These are phyloP conservation scores for Acanthamoeba culbertsoni DNA, from an alignment of 208 protist genomes.

Conservation along the genomic window DNA sequence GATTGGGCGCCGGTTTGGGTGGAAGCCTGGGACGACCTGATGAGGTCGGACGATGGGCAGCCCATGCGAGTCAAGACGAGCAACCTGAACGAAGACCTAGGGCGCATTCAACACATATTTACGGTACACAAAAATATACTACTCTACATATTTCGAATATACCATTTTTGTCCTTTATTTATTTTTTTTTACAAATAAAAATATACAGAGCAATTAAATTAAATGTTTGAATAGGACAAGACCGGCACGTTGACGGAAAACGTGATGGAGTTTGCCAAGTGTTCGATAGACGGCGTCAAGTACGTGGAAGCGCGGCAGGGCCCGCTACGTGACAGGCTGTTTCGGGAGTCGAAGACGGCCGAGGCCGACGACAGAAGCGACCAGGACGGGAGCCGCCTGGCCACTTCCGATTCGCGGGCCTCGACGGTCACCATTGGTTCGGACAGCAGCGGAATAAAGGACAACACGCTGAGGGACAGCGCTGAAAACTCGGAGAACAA, in stretches of 20 bases:
- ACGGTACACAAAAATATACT: not conserved
- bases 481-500: not conserved
- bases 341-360: not conserved
- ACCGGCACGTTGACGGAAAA: conserved; percentile 91
- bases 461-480: no score
- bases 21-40: not conserved
- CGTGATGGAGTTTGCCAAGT: conserved; percentile 85
- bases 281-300: conserved; percentile 72
- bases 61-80: conserved; percentile 77
- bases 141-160: not conserved
- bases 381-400: no score
- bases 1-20: no score
- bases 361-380: not conserved
- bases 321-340: not conserved
- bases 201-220: not conserved
- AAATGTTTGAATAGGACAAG: conserved; percentile 81
- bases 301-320: conserved; percentile 1
- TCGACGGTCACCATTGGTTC: no score
- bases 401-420: no score
- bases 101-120: conserved; percentile 53
- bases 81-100: conserved; percentile 85
- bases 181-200: not conserved
- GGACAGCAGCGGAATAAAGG: no score
- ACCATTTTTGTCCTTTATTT: not conserved
- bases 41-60: not conserved